Evolutionary conservation across 345 rosid genomes (phyloP).

Genomic region (Arabis hirsuta): DNA sequence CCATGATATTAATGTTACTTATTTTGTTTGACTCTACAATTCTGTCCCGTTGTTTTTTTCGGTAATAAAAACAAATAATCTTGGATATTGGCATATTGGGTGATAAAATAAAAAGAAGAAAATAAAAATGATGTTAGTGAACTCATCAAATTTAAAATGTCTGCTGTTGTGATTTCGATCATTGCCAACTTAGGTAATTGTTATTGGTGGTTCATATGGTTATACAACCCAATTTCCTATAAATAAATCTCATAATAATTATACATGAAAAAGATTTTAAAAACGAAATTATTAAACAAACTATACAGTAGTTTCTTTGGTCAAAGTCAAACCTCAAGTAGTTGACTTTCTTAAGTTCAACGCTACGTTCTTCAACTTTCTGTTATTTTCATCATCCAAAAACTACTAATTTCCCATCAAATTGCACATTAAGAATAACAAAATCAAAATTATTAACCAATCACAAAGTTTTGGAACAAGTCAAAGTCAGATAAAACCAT

Average conservation of each 20-base stretch:
- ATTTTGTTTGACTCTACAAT: no score
- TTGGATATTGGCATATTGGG: no score
- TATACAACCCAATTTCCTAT: no score
- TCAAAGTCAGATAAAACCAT: conserved; percentile 33
- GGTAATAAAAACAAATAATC: no score
- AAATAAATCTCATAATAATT: no score
- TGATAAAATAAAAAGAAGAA: no score
- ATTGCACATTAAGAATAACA: conserved; percentile 7
- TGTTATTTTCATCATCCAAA: conserved; percentile 22
- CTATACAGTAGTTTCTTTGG: background rate
- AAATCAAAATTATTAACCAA: background rate
- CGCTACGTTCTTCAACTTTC: conserved; percentile 17
- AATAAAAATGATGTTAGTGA: background rate
- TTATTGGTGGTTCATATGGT: background rate
- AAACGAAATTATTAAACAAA: background rate
- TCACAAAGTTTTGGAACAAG: conserved; percentile 31
- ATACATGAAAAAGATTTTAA: no score
- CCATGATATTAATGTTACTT: no score
- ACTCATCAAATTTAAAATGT: background rate
- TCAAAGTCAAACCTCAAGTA: conserved; percentile 30
- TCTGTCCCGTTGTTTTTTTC: no score
- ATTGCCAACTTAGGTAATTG: background rate
- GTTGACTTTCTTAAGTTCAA: conserved; percentile 21
- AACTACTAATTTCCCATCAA: conserved; percentile 21
- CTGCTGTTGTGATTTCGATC: background rate